Evolutionary conservation across 2,329 filamentous ascomycete species (phyloP), one percentile per base, ranked within the genome.

Genomic region (Byssothecium circinans): DNA sequence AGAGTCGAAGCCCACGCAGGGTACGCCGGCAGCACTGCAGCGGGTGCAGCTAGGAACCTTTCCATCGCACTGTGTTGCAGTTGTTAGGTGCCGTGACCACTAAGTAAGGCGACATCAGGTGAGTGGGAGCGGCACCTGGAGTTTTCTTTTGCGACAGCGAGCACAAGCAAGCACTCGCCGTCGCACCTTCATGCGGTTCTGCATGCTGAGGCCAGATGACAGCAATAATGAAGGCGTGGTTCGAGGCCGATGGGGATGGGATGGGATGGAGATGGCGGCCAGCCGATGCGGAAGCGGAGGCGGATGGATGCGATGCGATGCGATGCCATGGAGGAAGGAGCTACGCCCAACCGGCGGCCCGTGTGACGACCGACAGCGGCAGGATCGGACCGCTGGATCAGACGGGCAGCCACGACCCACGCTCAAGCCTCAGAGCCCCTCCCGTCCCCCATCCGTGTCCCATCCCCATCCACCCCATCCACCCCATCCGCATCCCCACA

Each of bases 131-230:
- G 42, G 46, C 52, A 69, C 66, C 59, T 64, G 62, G 48, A 69
- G 64, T 53, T 58, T 67, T 40, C 67, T 58, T 52, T 66, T 69
- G 30, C 67, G 56, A 50, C 67, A 70, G 48, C 67, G 61, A 11
- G 67, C 67, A 50, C 67, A 70, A 37, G 67, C 67, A 34, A 70
- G 57, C 45, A 70, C 67, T 15, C 67, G 54, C 34, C 67, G 61
- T 38, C 67, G 60, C 34, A 70, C 67, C 54, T 64, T 70, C 43
- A 59, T 62, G 39, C 61, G 60, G 49, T 52, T 65, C 56, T 67
- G 60, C 65, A 67, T 69, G 22, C 50, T 51, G 50, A 34, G 50
- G 42, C 33, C 29, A 41, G 41, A 40, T 41, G 49, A 50, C 53
- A 42, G 50, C 43, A 49, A 52, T 47, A 53, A 43, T 51, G 44